Evolutionary conservation across 2,329 filamentous ascomycete genomes (phyloP), one percentile per base, ranked within the genome.

Genomic region (Beauveria asiatica): DNA sequence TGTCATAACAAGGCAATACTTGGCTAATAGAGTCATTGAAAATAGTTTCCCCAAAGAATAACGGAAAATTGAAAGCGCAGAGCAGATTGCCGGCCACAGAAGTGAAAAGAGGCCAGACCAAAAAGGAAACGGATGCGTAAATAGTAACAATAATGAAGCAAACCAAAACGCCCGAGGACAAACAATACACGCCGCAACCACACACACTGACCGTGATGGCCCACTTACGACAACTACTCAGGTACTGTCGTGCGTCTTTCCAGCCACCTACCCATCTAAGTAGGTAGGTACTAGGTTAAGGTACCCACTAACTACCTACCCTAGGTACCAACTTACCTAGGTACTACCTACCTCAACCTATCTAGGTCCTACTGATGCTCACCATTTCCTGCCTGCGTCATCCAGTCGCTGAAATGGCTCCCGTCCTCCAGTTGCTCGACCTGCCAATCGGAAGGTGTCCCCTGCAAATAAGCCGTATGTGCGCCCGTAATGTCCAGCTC

Each of bases 381-480:
- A 59, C 61, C 62, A 27, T 66, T 65, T 54, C 69, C 70, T 11
- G 67, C 65, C 62, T 69, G 68, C 13, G 63, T 61, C 61, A 73
- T 69, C 70, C 71, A 74, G 39, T 71, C 62, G 37, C 68, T 68
- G 60, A 71, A 72, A 52, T 70, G 69, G 23, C 65, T 65, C 21
- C 62, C 64, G 23, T 69, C 68, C 9, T 71, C 70, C 9, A 75
- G 59, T 21, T 71, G 66, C 62, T 72, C 70, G 9, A 74, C 64
- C 59, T 70, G 65, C 73, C 73, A 75, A 55, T 73, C 73, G 11
- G 64, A 65, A 37, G 71, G 66, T 10, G 64, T 67, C 23, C 73
- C 72, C 48, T 65, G 68, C 30, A 75, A 65, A 52, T 71, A 73
- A 6, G 61, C 65, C 21, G 70, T 68, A 52, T 70, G 68, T 19